phyloP scores from a whole-genome alignment of 768 basidiomycete genomes.

The Arthromyces matolae region DNA sequence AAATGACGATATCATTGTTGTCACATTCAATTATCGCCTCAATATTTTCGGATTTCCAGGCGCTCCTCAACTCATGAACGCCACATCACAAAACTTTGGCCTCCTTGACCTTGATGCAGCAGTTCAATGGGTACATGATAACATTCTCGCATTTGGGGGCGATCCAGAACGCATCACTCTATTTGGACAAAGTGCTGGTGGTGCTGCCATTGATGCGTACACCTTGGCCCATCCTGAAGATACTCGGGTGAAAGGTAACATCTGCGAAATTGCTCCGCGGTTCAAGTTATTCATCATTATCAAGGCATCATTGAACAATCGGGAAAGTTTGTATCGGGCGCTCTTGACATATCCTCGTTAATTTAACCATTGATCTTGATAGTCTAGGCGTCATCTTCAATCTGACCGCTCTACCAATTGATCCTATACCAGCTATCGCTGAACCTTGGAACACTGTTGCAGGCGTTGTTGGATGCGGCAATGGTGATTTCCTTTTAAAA shows the following conservation, averaged over 20 bases:
- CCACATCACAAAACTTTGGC: conserved; percentile 33
- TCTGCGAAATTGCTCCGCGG: background rate
- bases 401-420: conserved; percentile 7
- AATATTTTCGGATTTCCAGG: conserved; percentile 38
- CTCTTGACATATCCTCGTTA: no score
- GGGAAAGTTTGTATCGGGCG: no score
- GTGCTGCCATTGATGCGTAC: conserved; percentile 30
- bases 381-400: conserved; percentile 11
- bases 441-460: conserved; percentile 31
- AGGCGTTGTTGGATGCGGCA: conserved; percentile 31
- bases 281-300: background rate
- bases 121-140: conserved; percentile 43
- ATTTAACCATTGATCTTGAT: no score
- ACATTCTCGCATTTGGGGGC: conserved; percentile 42
- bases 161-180: conserved; percentile 35
- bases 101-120: conserved; percentile 35
- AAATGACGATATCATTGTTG: conserved; percentile 31
- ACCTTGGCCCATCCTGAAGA: conserved; percentile 30
- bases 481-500: conserved; percentile 14
- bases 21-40: conserved; percentile 35
- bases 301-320: conserved; percentile 32
- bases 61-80: conserved; percentile 31
- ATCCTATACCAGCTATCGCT: conserved; percentile 17
- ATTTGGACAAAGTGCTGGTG: conserved; percentile 36
- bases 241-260: conserved; percentile 20